Base-by-base conservation (phyloP, 176 grass and related monocot species). In the Oryza nivara region DNA sequence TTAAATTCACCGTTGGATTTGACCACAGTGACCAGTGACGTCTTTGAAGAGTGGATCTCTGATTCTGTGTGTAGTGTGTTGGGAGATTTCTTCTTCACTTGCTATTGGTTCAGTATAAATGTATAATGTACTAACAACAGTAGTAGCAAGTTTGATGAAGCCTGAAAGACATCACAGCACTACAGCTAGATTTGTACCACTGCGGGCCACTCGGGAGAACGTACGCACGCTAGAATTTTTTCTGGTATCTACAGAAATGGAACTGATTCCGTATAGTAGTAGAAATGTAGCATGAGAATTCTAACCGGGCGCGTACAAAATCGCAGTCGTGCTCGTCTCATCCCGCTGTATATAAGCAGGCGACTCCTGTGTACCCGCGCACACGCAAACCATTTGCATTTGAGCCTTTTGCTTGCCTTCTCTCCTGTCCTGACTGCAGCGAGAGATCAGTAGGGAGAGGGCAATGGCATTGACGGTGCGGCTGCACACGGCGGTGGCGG, bases 381-480 rank as follows among this genome's bases (percentile, higher is more conserved):
- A 38, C 65, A 15, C 19, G 30, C 65, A 38, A 5, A 46, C 3
- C 14, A 28, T 5, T 20, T 2, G 13, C 28, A 32, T 7, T 35
- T 47, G 26, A 44, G 40, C 30, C 30, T 32, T 32, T 82, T 15
- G 16, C 19, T 41, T 41, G 40, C 6, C 6, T 17, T 56, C 80
- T 28, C 38, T 46, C 35, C 8, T 9, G 16, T 46, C 35, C 8
- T 9, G 16, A 11, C 22, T 6, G 7, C 22, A 58, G 56, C 25
- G 34, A 1, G 40, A 41, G 25, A 25, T 36, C 1, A 19, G 64
- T 11, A 63, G 52, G 52, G 52, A 17, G 52, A 63, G 58, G 58
- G 0, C 22, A 94, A 94, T 91, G 92, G 78, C 86, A 32, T 63
- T 23, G 58, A 36, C 14, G 70, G 25, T 68, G 65, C 70, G 72